Conservation (phyloP, 2,329 filamentous ascomycete genomes). For the Fusarium sp. region DNA sequence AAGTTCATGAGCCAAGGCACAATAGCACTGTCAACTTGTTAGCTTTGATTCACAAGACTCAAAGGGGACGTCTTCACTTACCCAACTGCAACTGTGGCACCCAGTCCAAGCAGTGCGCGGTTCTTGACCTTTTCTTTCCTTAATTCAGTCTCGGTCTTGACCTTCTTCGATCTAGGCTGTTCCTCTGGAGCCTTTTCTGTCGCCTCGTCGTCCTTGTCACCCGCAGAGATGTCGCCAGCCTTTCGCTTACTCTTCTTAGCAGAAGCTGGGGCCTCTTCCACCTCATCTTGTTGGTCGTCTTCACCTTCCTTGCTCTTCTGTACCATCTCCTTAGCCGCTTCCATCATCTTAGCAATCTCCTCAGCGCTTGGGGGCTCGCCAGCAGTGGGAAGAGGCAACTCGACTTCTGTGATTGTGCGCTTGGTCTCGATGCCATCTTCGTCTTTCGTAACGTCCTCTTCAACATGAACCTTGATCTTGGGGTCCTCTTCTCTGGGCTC, state of each 20-base stretch:
- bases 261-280: slow-evolving; percentile 52
- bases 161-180: slow-evolving; percentile 75
- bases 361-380: slow-evolving; percentile 78
- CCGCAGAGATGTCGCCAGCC: slow-evolving; percentile 76
- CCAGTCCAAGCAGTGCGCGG: slow-evolving; percentile 86
- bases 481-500: slow-evolving; percentile 66
- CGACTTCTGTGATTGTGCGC: slow-evolving; percentile 78
- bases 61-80: slow-evolving; percentile 63
- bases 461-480: slow-evolving; percentile 76
- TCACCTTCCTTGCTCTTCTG: slow-evolving; percentile 66
- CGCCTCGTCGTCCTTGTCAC: slow-evolving; percentile 62
- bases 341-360: slow-evolving; percentile 85
- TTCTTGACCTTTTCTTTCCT: slow-evolving; percentile 88
- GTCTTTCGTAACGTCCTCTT: slow-evolving; percentile 69
- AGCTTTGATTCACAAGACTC: slow-evolving; percentile 3
- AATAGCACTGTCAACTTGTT: slow-evolving; percentile 52
- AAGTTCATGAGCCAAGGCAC: slow-evolving; percentile 65
- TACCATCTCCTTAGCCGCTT: slow-evolving; percentile 89
- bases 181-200: slow-evolving; percentile 50
- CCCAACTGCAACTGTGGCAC: slow-evolving; percentile 89
- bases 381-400: slow-evolving; percentile 71
- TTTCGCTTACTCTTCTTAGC: slow-evolving; percentile 76
- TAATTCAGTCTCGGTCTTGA: slow-evolving; percentile 82
- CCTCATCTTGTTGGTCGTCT: slow-evolving; percentile 52
- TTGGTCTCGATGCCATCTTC: slow-evolving; percentile 72